Percentiles rank a stretch among this genome's conserved stretches.
phyloP scores from a whole-genome alignment of 768 basidiomycete genomes.

The Nidularia sp. region DNA sequence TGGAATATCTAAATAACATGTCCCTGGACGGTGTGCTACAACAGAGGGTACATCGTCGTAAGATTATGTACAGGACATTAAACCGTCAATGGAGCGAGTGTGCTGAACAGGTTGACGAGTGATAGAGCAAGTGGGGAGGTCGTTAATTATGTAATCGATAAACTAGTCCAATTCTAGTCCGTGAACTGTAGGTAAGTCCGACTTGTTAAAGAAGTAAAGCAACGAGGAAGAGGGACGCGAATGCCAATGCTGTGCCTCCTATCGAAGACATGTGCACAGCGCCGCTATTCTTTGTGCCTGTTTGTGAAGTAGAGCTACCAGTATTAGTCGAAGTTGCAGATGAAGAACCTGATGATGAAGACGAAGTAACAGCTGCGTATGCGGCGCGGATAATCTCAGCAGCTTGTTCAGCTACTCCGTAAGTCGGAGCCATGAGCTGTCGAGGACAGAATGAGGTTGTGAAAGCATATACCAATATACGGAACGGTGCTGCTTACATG shows the following conservation, averaged over 20 bases:
- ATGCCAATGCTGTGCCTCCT: not conserved
- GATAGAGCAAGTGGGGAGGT: too few species aligned
- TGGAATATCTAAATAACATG: too few species aligned
- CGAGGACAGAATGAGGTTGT: not conserved
- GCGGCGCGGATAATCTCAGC: constrained; percentile 14
- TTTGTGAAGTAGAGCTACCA: not conserved
- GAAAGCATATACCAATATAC: not conserved
- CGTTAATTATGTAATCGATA: too few species aligned
- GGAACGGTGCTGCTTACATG: constrained; percentile 12
- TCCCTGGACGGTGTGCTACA: too few species aligned
- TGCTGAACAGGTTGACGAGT: too few species aligned
- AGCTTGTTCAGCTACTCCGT: constrained; percentile 20
- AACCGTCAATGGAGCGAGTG: too few species aligned
- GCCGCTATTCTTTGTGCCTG: not conserved
- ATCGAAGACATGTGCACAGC: not conserved
- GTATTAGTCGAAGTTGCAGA: not conserved
- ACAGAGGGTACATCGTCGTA: too few species aligned
- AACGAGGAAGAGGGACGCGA: not conserved
- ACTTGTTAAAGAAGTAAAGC: not conserved
- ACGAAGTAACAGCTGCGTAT: constrained; percentile 1
- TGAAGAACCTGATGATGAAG: constrained; percentile 1
- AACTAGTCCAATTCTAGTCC: too few species aligned
- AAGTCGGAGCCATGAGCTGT: constrained; percentile 14
- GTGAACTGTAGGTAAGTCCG: too few species aligned
- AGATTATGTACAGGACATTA: too few species aligned